phyloP scores from a whole-genome alignment of 2,329 filamentous ascomycete species.

The Epichloe festucae region DNA sequence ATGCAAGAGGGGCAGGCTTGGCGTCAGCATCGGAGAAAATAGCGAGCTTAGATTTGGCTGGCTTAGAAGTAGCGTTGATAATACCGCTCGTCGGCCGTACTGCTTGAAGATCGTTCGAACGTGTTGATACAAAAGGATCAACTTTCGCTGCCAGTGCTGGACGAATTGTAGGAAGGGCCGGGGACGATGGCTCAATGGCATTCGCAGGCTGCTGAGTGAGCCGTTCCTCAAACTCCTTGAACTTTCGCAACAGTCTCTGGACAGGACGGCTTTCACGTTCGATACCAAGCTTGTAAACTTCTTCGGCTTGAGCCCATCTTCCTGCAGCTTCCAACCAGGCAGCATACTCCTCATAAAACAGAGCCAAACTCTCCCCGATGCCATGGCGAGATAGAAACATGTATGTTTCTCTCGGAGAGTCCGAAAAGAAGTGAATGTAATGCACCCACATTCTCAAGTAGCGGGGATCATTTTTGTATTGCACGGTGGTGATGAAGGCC shows the following conservation, averaged over 20 bases:
- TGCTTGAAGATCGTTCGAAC: conserved; percentile 52
- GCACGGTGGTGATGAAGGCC: conserved; percentile 66
- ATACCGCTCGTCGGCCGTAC: conserved; percentile 36
- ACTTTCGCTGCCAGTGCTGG: conserved; percentile 75
- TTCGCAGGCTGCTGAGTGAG: conserved; percentile 52
- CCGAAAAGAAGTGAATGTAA: conserved; percentile 86
- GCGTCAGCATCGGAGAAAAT: conserved; percentile 76
- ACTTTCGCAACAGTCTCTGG: conserved; percentile 75
- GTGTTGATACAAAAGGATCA: conserved; percentile 61
- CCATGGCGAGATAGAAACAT: conserved; percentile 79
- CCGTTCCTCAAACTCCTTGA: conserved; percentile 77
- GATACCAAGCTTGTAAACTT: conserved; percentile 83
- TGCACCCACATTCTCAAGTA: conserved; percentile 90
- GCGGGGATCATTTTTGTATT: conserved; percentile 90
- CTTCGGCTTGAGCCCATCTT: conserved; percentile 81
- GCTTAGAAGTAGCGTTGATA: conserved; percentile 42
- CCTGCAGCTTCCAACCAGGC: conserved; percentile 78
- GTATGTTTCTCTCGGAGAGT: conserved; percentile 85
- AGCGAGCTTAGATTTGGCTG: conserved; percentile 67
- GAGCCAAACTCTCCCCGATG: conserved; percentile 73
- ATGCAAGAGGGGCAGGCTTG: conserved; percentile 41
- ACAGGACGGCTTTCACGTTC: conserved; percentile 76
- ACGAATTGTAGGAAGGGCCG: conserved; percentile 70
- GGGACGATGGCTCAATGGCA: conserved; percentile 61
- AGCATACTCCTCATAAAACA: conserved; percentile 96